These are phyloP conservation scores for Starmerella asiatica DNA, from an alignment of 805 yeast genomes.

Conservation along the genomic window DNA sequence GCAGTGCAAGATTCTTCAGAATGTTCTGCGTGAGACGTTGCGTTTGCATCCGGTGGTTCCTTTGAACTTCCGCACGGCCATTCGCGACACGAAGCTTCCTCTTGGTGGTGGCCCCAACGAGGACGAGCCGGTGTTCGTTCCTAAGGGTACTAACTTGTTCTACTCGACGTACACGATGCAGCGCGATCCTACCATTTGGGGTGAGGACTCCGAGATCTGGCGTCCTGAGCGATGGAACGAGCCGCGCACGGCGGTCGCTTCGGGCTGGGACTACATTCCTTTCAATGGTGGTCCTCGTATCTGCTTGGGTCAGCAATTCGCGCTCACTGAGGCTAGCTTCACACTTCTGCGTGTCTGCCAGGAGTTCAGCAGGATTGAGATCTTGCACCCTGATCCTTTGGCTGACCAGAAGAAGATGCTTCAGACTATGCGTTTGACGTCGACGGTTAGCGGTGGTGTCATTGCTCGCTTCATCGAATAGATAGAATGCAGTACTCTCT, in stretches of 20 bases:
- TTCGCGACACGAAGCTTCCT: conserved; percentile 37
- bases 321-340: conserved; percentile 40
- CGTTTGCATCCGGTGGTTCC: conserved; percentile 44
- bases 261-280: conserved; percentile 39
- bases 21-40: conserved; percentile 36
- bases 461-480: conserved; percentile 10
- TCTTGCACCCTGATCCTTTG: conserved; percentile 12
- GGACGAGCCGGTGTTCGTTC: conserved; percentile 30
- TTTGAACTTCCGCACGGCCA: conserved; percentile 35
- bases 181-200: conserved; percentile 31
- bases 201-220: conserved; percentile 34
- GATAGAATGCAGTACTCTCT: too few species aligned
- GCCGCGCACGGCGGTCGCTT: conserved; percentile 21
- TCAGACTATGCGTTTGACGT: conserved; percentile 19
- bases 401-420: conserved; percentile 5
- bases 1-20: conserved; percentile 35
- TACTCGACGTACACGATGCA: conserved; percentile 35
- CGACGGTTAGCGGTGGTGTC: conserved; percentile 21
- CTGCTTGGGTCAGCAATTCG: conserved; percentile 45
- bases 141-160: conserved; percentile 33
- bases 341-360: conserved; percentile 32
- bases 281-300: conserved; percentile 46
- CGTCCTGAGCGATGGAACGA: conserved; percentile 39
- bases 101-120: conserved; percentile 38
- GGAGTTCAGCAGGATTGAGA: conserved; percentile 22